phyloP scores from a whole-genome alignment of 176 grass and related monocot species.

The Triticum aestivum region DNA sequence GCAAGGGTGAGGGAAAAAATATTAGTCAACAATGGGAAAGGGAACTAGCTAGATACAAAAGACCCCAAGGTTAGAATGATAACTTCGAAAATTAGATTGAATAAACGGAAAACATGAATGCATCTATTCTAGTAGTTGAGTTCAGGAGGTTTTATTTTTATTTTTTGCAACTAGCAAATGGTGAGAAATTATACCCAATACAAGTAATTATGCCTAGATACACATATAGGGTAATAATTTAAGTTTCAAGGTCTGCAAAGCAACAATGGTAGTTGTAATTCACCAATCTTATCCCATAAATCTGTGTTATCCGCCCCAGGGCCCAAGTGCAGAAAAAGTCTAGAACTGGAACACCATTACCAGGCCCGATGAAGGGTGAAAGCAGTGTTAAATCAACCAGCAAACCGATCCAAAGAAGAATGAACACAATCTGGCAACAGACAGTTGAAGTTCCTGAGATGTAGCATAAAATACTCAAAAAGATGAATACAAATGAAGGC shows the following conservation, averaged over 20 bases:
- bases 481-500: conserved; percentile 7
- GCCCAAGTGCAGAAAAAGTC: conserved; percentile 36
- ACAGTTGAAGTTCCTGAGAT: conserved; percentile 21
- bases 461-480: conserved; percentile 19
- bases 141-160: no score
- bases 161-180: no score
- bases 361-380: conserved; percentile 30
- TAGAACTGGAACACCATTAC: conserved; percentile 35
- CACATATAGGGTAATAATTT: conserved; percentile 12
- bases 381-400: conserved; percentile 41
- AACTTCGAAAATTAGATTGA: neutral
- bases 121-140: neutral
- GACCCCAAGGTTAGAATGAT: neutral
- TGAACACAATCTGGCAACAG: conserved; percentile 34
- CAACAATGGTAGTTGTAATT: conserved; percentile 13
- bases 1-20: neutral
- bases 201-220: neutral
- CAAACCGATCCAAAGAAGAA: conserved; percentile 41
- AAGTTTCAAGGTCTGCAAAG: neutral
- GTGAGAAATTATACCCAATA: neutral
- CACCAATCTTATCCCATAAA: conserved; percentile 48
- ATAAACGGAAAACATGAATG: neutral
- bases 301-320: conserved; percentile 32
- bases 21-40: neutral
- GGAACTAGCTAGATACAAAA: neutral